A percentile compares a stretch with the other conserved stretches of the same genome.
Conservation (phyloP, 1,139 yeast species). For the Debaryomyces singareniensis region DNA sequence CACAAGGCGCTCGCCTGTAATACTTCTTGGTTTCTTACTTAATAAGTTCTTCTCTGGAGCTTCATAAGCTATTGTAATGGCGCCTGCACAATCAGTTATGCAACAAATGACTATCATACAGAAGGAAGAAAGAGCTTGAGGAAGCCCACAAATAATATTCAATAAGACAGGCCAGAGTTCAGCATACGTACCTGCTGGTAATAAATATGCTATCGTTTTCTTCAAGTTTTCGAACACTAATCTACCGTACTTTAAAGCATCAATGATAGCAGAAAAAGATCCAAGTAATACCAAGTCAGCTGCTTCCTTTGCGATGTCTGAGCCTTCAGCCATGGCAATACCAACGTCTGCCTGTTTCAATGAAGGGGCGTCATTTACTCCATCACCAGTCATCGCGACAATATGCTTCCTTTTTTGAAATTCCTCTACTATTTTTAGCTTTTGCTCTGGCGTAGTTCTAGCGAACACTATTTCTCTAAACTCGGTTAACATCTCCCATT, state of each 20-base stretch:
- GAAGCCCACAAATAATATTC: constrained; percentile 44
- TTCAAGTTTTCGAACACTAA: constrained; percentile 47
- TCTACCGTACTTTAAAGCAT: constrained; percentile 43
- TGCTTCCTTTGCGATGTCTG: constrained; percentile 56
- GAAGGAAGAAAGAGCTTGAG: constrained; percentile 46
- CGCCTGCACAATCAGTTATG: constrained; percentile 41
- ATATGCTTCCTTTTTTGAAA: constrained; percentile 39
- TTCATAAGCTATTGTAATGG: constrained; percentile 42
- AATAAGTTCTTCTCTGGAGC: too few relatives aligned
- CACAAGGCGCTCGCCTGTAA: too few relatives aligned
- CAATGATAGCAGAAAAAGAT: constrained; percentile 40
- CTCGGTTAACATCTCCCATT: constrained; percentile 33
- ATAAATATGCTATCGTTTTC: constrained; percentile 42
- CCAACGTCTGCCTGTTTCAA: constrained; percentile 48
- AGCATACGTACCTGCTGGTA: constrained; percentile 50
- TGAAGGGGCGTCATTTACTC: constrained; percentile 50
- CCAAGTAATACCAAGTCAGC: constrained; percentile 43
- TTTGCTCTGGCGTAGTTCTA: constrained; percentile 51
- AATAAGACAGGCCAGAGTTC: constrained; percentile 50
- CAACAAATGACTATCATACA: constrained; percentile 47
- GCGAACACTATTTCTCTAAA: constrained; percentile 30
- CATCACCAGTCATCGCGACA: constrained; percentile 51
- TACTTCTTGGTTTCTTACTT: too few relatives aligned
- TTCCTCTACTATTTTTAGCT: constrained; percentile 41
- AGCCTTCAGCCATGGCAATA: constrained; percentile 44